Conservation (phyloP, 2,329 filamentous ascomycete genomes). For the Colletotrichum sp. region DNA sequence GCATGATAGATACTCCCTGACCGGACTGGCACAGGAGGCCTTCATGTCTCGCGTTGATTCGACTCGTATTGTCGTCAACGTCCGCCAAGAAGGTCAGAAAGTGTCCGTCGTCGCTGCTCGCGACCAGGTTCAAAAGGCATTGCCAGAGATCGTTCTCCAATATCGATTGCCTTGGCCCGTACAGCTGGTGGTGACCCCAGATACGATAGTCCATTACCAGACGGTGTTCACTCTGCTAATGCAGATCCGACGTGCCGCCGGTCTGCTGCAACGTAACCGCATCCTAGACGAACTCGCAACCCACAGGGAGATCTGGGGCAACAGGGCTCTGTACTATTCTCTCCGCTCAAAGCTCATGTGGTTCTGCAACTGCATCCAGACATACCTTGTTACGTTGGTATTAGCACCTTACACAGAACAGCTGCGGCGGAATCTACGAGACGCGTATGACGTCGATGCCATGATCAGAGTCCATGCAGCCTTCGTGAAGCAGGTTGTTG, state of each 20-base stretch:
- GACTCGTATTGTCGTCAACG: conserved; percentile 67
- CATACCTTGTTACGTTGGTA: conserved; percentile 78
- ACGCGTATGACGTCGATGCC: conserved; percentile 75
- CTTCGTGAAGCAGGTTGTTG: conserved; percentile 67
- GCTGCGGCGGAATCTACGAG: conserved; percentile 62
- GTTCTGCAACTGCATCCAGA: conserved; percentile 77
- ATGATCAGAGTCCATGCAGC: conserved; percentile 75
- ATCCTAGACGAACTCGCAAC: conserved; percentile 45
- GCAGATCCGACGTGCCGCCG: conserved; percentile 75
- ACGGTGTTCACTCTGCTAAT: conserved; percentile 76
- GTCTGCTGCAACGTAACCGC: conserved; percentile 65
- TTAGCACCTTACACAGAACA: conserved; percentile 63
- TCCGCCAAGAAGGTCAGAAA: conserved; percentile 44
- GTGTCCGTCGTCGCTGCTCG: conserved; percentile 47
- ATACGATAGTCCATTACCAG: conserved; percentile 71
- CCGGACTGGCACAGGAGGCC: conserved; percentile 76
- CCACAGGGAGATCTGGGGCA: conserved; percentile 41
- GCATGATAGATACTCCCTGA: conserved; percentile 84
- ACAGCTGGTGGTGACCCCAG: conserved; percentile 74
- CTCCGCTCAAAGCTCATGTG: conserved; percentile 75
- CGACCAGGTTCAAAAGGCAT: conserved; percentile 40
- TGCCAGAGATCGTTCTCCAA: conserved; percentile 68
- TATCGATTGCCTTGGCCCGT: conserved; percentile 73
- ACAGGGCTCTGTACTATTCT: conserved; percentile 57
- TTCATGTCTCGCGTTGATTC: conserved; percentile 65